Base-by-base conservation (phyloP, 345 rosid species). In the Populus davidiana region DNA sequence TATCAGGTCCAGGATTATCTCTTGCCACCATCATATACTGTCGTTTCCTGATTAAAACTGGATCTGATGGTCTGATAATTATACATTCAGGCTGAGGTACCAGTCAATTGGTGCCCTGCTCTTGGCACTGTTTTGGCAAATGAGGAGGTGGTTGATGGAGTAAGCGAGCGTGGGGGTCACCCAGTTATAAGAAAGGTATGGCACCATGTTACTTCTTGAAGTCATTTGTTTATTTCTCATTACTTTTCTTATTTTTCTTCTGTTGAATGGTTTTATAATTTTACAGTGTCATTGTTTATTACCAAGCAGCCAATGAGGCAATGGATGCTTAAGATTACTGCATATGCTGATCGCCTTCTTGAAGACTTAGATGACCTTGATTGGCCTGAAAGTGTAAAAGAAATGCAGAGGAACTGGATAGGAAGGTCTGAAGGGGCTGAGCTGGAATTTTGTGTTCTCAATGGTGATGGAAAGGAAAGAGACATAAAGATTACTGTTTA, bases 241-340 rank as follows among this genome's bases (percentile, higher is more conserved):
- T 78, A 74, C 27, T 78, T 70, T 66, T 77, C 74, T 69, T 83
- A 70, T 78, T 85, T 76, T 43, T 82, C 81, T 73, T 79, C 80
- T 82, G 85, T 88, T 85, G 87, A 91, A 88, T 78, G 71, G 85
- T 88, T 87, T 87, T 85, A 84, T 84, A 89, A 89, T 91, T 91
- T 88, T 88, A 92, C 97, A 93, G 94, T 91, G 90, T 91, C 89
- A 81, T 91, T 94, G 90, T 93, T 93, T 91, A 88, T 93, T 86
- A 89, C 94, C 93, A 85, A 94, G 97, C 97, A 94, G 98, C 97
- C 98, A 83, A 94, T 94, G 98, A 87, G 95, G 87, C 98, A 94
- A 79, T 94, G 98, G 98, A 93, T 93, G 90, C 94, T 94, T 83
- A 94, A 89, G 90, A 94, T 94, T 77, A 94, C 97, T 69, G 97